Percentiles rank a stretch among this genome's conserved stretches.
phyloP scores from a whole-genome alignment of 345 rosid genomes.

The Boechera divaricarpa region DNA sequence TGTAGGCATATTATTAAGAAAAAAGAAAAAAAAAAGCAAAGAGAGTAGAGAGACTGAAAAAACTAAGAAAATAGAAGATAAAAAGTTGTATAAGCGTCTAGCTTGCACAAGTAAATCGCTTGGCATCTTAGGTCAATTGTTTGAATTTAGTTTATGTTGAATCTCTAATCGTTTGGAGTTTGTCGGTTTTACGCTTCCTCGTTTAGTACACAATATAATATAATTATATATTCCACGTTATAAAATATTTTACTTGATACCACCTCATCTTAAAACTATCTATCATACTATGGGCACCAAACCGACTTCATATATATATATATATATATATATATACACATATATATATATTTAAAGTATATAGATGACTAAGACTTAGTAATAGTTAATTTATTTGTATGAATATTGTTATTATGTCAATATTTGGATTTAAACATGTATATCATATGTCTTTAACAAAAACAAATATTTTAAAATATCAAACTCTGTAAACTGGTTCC shows the following conservation, averaged over 20 bases:
- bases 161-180: constrained; percentile 9
- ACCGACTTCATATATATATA: neutral
- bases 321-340: too few relatives aligned
- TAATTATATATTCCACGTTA: neutral
- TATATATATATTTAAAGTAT: neutral
- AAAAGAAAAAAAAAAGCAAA: too few relatives aligned
- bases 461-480: too few relatives aligned
- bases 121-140: neutral
- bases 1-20: neutral
- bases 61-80: neutral
- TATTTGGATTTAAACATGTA: neutral
- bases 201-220: neutral
- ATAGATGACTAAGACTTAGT: neutral
- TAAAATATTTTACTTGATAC: constrained; percentile 13
- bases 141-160: neutral
- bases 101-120: neutral
- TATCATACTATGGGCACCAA: constrained; percentile 29
- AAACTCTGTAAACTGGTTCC: too few relatives aligned
- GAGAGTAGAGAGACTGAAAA: too few relatives aligned
- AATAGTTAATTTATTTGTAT: neutral
- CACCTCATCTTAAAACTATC: neutral
- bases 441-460: neutral
- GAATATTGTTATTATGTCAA: neutral
- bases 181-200: neutral
- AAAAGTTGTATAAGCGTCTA: neutral